Evolutionary conservation across 768 basidiomycete genomes (phyloP).

Genomic region (Trametes cubensis): DNA sequence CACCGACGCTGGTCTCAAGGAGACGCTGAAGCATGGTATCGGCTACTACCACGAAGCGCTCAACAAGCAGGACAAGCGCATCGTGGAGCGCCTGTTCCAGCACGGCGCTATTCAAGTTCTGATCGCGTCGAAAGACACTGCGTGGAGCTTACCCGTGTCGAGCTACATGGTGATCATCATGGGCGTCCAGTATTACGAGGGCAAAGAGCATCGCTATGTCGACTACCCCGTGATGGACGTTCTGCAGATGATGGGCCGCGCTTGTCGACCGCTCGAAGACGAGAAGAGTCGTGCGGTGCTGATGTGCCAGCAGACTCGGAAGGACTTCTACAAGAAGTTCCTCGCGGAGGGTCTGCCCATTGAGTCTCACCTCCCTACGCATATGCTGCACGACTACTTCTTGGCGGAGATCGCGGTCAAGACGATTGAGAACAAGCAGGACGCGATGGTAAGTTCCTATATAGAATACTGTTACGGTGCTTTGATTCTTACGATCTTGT

Average conservation of each 20-base stretch:
- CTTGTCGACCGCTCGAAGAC: slow-evolving; percentile 88
- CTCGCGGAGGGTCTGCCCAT: slow-evolving; percentile 96
- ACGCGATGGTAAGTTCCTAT: slow-evolving; percentile 81
- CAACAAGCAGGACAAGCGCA: slow-evolving; percentile 88
- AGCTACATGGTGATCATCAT: slow-evolving; percentile 99
- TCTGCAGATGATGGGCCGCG: slow-evolving; percentile 99
- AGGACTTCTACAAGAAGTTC: slow-evolving; percentile 99
- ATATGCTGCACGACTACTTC: slow-evolving; percentile 95
- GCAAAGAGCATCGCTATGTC: slow-evolving; percentile 96
- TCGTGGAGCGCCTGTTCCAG: slow-evolving; percentile 90
- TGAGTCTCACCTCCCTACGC: slow-evolving; percentile 90
- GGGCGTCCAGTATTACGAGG: slow-evolving; percentile 98
- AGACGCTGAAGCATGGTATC: slow-evolving; percentile 86
- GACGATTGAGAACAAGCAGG: slow-evolving; percentile 99
- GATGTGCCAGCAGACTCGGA: slow-evolving; percentile 97
- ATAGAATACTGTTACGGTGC: no score
- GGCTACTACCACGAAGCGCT: slow-evolving; percentile 97
- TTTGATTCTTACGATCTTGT: no score
- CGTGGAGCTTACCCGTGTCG: slow-evolving; percentile 93
- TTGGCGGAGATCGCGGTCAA: slow-evolving; percentile 97
- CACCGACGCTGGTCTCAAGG: slow-evolving; percentile 70
- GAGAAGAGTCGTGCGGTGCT: slow-evolving; percentile 90
- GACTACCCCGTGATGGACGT: slow-evolving; percentile 99
- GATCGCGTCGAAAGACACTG: slow-evolving; percentile 95
- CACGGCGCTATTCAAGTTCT: slow-evolving; percentile 94